A percentile compares a stretch with the other conserved stretches of the same genome.
phyloP scores from a whole-genome alignment of 2,329 filamentous ascomycete species.

The Phaeosphaeriaceae sp. region DNA sequence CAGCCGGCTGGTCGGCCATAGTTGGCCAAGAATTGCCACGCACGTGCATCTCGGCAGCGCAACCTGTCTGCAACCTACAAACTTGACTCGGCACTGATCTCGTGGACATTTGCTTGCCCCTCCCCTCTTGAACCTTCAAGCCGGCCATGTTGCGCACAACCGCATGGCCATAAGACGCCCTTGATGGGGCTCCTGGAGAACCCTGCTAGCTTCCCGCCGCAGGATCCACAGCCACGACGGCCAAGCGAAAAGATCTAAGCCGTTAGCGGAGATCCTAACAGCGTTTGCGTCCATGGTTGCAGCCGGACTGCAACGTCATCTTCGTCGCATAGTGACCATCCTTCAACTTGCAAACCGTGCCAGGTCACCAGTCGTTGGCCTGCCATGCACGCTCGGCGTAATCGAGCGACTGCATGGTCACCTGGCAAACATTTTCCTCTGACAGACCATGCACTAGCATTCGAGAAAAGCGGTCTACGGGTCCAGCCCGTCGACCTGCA shows the following conservation, averaged over 20 bases:
- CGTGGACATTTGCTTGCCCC: not conserved
- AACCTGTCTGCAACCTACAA: slow-evolving; percentile 4
- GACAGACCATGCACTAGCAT: not conserved
- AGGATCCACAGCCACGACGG: slow-evolving; percentile 10
- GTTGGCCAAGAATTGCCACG: slow-evolving; percentile 6
- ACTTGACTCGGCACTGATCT: slow-evolving; percentile 1
- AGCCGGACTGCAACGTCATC: slow-evolving; percentile 7
- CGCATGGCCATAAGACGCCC: not conserved
- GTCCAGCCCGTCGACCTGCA: not conserved
- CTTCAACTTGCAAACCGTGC: not conserved
- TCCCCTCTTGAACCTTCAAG: not conserved
- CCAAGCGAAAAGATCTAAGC: slow-evolving; percentile 2
- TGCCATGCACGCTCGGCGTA: not conserved
- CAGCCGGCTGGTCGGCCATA: slow-evolving; percentile 18
- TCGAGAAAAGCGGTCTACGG: not conserved
- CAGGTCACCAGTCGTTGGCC: not conserved
- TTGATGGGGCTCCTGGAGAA: slow-evolving; percentile 5
- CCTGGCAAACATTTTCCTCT: not conserved
- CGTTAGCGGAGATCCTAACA: not conserved
- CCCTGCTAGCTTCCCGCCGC: slow-evolving; percentile 12
- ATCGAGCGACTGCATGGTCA: not conserved
- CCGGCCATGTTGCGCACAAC: not conserved
- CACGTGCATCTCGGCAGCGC: slow-evolving; percentile 12
- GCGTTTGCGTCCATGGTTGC: not conserved
- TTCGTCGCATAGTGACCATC: not conserved